Percentiles rank a stretch among this genome's conserved stretches.
Conservation (phyloP, 1,139 yeast genomes). For the Protomyces lactucae-debilis region DNA sequence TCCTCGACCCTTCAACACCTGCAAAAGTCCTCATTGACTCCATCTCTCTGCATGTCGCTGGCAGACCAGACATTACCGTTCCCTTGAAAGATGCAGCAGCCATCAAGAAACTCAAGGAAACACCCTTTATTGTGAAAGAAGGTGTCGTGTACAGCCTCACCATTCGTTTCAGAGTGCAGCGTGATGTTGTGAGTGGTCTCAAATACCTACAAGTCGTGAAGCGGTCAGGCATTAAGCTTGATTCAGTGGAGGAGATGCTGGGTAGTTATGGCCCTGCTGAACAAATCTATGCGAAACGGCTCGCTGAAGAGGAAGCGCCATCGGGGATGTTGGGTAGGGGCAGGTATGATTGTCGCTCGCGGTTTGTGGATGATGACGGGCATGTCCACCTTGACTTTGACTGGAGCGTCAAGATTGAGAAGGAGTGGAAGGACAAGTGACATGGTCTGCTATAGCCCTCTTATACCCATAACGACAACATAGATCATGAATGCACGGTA, state of each 20-base stretch:
- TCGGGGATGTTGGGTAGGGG: conserved; percentile 87
- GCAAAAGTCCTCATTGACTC: conserved; percentile 58
- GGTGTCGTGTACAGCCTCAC: conserved; percentile 67
- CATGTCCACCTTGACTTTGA: conserved; percentile 67
- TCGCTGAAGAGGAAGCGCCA: conserved; percentile 78
- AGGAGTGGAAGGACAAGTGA: conserved; percentile 35
- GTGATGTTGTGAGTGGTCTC: conserved; percentile 85
- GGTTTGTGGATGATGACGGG: conserved; percentile 84
- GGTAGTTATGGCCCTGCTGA: conserved; percentile 54
- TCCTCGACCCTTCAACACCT: conserved; percentile 48
- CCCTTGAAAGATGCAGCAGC: conserved; percentile 29
- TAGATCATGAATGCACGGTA: background rate
- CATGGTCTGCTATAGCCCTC: background rate
- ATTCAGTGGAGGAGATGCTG: conserved; percentile 78
- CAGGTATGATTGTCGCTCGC: conserved; percentile 70
- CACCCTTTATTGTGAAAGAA: conserved; percentile 72
- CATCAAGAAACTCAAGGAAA: conserved; percentile 45
- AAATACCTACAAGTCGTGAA: conserved; percentile 79
- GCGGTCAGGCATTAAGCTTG: conserved; percentile 82
- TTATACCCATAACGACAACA: background rate
- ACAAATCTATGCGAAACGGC: conserved; percentile 55
- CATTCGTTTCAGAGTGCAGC: conserved; percentile 79
- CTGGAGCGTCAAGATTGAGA: conserved; percentile 80
- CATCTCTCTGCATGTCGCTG: conserved; percentile 40
- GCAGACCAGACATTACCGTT: conserved; percentile 23